Evolutionary conservation across 129 eudicot genomes (phyloP).

Genomic region (Saussurea involucrata): DNA sequence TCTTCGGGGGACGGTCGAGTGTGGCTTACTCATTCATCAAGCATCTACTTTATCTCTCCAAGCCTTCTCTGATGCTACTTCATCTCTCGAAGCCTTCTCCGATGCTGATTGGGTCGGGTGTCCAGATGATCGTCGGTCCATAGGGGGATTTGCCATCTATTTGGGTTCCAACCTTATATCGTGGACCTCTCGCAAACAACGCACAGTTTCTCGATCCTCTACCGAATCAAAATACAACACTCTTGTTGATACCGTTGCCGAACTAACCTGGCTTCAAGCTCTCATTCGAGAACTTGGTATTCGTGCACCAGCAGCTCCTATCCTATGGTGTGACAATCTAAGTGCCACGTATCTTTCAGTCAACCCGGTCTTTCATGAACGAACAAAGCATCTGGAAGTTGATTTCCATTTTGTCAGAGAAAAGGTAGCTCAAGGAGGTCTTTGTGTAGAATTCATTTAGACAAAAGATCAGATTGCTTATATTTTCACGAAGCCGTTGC

Average conservation of each 20-base stretch:
- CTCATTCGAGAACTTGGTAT: neutral
- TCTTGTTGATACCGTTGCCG: neutral
- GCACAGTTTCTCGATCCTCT: neutral
- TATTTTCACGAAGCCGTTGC: no score
- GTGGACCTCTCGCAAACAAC: neutral
- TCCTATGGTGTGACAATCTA: neutral
- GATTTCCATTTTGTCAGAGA: no score
- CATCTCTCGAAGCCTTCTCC: neutral
- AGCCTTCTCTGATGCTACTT: no score
- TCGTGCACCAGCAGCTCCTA: neutral
- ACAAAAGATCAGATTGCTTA: no score
- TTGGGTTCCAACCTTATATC: no score
- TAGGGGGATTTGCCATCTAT: no score
- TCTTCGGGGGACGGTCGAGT: no score
- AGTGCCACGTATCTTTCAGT: neutral
- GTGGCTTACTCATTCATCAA: no score
- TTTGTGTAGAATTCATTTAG: no score
- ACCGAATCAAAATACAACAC: neutral
- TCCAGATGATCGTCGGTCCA: neutral
- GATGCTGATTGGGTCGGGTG: neutral
- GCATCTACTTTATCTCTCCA: no score
- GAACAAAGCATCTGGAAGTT: neutral
- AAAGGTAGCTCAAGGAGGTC: no score
- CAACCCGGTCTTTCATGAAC: neutral
- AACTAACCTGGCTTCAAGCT: neutral